Evolutionary conservation across 1,284 basidiomycete species (phyloP), one percentile per base, ranked within the genome.

Genomic region (Puccinia novopanici): DNA sequence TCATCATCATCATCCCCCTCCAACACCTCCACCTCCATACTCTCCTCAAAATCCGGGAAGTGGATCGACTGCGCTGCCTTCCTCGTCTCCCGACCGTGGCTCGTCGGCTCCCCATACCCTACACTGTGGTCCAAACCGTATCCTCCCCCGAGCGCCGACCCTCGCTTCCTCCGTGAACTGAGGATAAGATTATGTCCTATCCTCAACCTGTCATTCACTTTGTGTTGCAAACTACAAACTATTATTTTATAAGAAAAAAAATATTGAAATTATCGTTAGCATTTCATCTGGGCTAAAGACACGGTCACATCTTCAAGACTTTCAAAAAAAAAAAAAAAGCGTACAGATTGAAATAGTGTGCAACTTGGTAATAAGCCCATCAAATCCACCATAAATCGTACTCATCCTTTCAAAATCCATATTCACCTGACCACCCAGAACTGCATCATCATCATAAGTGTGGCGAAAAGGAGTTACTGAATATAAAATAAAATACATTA

Each of bases 171-270:
- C 12, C 27, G 70, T n/a, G 75, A 54, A 9, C 27, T 70, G 0
- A 45, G 6, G 9, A 68, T 57, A 15, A 68, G 52, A 24, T 67
- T 70, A 24, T 77, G 48, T 30, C 34, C 57, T 19, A 70, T 4
- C 24, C 42, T 77, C n/a, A 57, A 42, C 50, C 67, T 52, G 27
- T 77, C 75, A 42, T 77, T 68, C 52, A 77, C 75, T 79, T 72
- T 79, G 55, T 79, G 77, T 42, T 79, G 77, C 24, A 79, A 59
- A 30, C 77, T 79, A 40, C 77, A 79, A 55, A 79, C 77, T 79
- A 24, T 27, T 22, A 15, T 30, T 52, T 54, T 34, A 13, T 74
- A 54, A 61, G 24, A 13, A 4, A 13, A 15, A 54, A 52, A 34
- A 10, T 9, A n/a, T n/a, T n/a, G n/a, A n/a, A n/a, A n/a, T n/a